Evolutionary conservation across 2,329 filamentous ascomycete genomes (phyloP).

Genomic region (Xylariomycetidae sp.): DNA sequence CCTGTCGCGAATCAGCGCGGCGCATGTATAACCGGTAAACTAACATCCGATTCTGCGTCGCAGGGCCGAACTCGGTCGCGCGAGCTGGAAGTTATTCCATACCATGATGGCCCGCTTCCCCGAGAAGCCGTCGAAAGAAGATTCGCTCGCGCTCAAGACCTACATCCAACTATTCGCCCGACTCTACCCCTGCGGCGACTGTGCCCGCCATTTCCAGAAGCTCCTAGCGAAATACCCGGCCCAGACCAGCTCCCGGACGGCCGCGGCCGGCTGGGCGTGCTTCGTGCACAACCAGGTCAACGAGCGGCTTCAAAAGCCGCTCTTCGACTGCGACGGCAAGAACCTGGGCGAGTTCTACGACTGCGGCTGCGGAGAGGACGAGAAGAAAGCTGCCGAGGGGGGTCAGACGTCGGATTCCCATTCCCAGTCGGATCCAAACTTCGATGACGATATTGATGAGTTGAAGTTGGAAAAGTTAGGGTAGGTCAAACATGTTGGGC

Average conservation of each 20-base stretch:
- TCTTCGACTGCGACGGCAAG: constrained; percentile 65
- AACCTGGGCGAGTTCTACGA: constrained; percentile 69
- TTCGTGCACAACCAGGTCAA: constrained; percentile 67
- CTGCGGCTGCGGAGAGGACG: constrained; percentile 65
- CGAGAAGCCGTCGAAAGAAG: constrained; percentile 58
- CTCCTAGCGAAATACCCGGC: constrained; percentile 59
- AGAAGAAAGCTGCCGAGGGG: constrained; percentile 31
- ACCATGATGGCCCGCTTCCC: constrained; percentile 68
- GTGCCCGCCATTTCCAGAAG: constrained; percentile 62
- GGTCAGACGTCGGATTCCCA: too few species aligned
- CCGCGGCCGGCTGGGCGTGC: constrained; percentile 64
- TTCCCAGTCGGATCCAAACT: too few species aligned
- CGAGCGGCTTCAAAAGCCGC: constrained; percentile 53
- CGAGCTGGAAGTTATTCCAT: constrained; percentile 66
- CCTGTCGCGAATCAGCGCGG: too few species aligned
- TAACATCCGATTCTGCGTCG: too few species aligned
- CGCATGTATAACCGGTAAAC: too few species aligned
- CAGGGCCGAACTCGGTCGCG: constrained; percentile 61
- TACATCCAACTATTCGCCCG: constrained; percentile 64
- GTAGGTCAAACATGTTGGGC: constrained; percentile 12
- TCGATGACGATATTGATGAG: constrained; percentile 23
- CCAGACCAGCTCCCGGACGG: constrained; percentile 58
- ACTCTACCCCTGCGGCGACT: constrained; percentile 68
- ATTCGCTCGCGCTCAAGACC: constrained; percentile 57
- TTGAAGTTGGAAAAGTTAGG: constrained; percentile 25